Evolutionary conservation across 1,284 basidiomycete species (phyloP).

Genomic region (Cyathus olla): DNA sequence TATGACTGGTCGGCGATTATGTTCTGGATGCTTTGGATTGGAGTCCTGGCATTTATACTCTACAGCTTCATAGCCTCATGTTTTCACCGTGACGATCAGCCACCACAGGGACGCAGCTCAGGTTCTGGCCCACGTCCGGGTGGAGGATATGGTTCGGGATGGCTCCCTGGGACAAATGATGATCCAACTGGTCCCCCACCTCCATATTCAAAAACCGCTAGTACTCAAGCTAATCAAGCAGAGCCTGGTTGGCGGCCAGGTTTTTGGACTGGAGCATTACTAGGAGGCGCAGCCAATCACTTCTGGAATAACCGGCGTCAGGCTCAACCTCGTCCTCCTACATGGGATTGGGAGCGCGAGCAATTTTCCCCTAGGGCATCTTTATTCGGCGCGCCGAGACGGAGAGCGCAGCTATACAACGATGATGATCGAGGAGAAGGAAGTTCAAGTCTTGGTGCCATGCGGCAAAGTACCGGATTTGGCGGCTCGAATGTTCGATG

Average conservation of each 20-base stretch:
- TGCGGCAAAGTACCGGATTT: constrained; percentile 76
- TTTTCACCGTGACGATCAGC: constrained; percentile 43
- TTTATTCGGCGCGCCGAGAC: constrained; percentile 35
- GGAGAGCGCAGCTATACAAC: constrained; percentile 23
- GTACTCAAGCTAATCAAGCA: constrained; percentile 43
- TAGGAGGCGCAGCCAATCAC: constrained; percentile 76
- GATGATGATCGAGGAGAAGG: constrained; percentile 74
- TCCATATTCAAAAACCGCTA: constrained; percentile 63
- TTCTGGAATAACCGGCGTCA: constrained; percentile 56
- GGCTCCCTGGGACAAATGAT: constrained; percentile 64
- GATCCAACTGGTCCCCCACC: constrained; percentile 71
- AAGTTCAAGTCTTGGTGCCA: constrained; percentile 71
- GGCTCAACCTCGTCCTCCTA: constrained; percentile 29
- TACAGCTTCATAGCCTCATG: constrained; percentile 70
- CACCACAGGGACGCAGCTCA: constrained; percentile 40
- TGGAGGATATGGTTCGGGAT: constrained; percentile 50
- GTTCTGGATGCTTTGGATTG: constrained; percentile 70
- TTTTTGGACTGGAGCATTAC: constrained; percentile 84
- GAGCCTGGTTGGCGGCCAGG: constrained; percentile 72
- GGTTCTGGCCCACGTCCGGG: constrained; percentile 32
- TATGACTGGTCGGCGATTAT: constrained; percentile 53
- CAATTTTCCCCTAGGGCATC: constrained; percentile 30
- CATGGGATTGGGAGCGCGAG: constrained; percentile 67
- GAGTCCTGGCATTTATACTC: constrained; percentile 63
- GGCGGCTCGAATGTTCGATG: constrained; percentile 75